phyloP scores from a whole-genome alignment of 148 eudicot genomes.

The Chenopodium album region DNA sequence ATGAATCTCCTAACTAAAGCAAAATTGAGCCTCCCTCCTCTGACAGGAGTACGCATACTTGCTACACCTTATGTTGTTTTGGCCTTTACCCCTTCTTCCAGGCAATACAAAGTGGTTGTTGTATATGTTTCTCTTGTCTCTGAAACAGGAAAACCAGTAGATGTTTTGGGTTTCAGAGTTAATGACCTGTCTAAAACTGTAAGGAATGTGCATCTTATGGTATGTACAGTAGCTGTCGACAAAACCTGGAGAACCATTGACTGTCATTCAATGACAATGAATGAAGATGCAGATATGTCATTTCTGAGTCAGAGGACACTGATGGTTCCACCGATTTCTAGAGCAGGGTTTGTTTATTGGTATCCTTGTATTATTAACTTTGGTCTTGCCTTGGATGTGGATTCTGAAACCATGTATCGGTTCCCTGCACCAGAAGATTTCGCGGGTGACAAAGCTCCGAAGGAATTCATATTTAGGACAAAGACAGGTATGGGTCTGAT shows the following conservation, averaged over 20 bases:
- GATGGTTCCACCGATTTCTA: not conserved
- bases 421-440: not conserved
- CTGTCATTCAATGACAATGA: not conserved
- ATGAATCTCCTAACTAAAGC: slow-evolving; percentile 18
- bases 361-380: not conserved
- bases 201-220: not conserved
- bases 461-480: not conserved
- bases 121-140: slow-evolving; percentile 4
- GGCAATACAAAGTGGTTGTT: slow-evolving; percentile 15
- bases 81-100: not conserved
- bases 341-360: slow-evolving; percentile 10
- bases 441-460: too few relatives aligned
- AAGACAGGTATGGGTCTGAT: slow-evolving; percentile 11
- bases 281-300: not conserved
- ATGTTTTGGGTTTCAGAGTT: not conserved
- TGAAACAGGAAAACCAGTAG: not conserved
- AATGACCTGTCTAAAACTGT: not conserved
- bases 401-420: slow-evolving; percentile 5
- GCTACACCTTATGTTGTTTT: not conserved
- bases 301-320: not conserved
- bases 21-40: slow-evolving; percentile 18
- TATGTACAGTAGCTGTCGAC: slow-evolving; percentile 18
- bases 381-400: slow-evolving; percentile 18
- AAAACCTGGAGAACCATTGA: slow-evolving; percentile 17
- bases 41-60: not conserved